Conservation (phyloP, 306 rosid species). For the Prunus davidiana region DNA sequence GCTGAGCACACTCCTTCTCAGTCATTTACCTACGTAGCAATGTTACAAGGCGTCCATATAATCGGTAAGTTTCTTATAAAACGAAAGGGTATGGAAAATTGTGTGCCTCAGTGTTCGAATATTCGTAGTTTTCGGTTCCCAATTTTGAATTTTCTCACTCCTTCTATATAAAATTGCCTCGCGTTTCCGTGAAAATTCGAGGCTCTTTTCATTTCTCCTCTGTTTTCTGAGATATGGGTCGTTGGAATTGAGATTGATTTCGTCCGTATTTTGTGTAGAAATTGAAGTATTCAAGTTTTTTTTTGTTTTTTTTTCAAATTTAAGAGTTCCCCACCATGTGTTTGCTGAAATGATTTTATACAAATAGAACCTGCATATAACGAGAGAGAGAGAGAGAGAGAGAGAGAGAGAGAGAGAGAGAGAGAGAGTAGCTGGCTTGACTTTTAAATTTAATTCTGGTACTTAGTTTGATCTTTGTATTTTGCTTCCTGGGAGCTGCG, state of each 20-base stretch:
- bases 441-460: background rate
- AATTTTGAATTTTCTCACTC: background rate
- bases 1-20: background rate
- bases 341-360: slow-evolving; percentile 19
- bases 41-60: slow-evolving; percentile 55
- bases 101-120: too few relatives aligned
- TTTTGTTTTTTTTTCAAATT: background rate
- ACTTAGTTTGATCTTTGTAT: background rate
- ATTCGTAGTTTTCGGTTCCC: background rate
- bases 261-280: background rate
- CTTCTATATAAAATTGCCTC: background rate
- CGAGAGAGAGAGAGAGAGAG: background rate
- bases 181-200: background rate
- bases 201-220: background rate
- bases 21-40: slow-evolving; percentile 10
- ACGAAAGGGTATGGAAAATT: background rate
- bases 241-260: background rate
- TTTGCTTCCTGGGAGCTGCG: too few relatives aligned
- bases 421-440: background rate
- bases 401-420: background rate
- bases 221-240: background rate
- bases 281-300: background rate
- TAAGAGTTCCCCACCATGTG: slow-evolving; percentile 17
- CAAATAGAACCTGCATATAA: background rate
- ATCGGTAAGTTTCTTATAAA: slow-evolving; percentile 31